A percentile compares a stretch with the other conserved stretches of the same genome.
phyloP scores from a whole-genome alignment of 1,139 yeast species.

The Suhomyces guaymorum region DNA sequence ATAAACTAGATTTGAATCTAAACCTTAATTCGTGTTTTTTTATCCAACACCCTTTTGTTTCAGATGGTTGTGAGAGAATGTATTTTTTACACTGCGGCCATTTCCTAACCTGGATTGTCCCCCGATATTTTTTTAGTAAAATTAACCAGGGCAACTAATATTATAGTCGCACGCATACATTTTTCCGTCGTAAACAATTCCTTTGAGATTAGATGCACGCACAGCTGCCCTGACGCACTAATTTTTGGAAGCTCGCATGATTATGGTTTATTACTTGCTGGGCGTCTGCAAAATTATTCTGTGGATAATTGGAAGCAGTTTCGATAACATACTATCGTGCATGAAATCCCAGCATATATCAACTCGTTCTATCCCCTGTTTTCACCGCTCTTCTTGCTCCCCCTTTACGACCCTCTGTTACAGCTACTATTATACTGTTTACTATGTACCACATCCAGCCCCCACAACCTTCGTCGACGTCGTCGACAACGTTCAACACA shows the following conservation, averaged over 20 bases:
- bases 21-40: neutral
- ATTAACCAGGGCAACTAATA: too few relatives aligned
- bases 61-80: slow-evolving; percentile 1
- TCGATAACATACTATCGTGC: slow-evolving; percentile 5
- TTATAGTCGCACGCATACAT: neutral
- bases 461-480: slow-evolving; percentile 1
- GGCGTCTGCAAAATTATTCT: slow-evolving; percentile 10
- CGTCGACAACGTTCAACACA: neutral
- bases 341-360: slow-evolving; percentile 6
- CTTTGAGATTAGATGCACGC: neutral
- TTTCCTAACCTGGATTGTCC: too few relatives aligned
- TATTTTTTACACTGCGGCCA: too few relatives aligned
- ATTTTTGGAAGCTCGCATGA: slow-evolving; percentile 2
- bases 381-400: neutral
- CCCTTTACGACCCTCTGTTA: neutral
- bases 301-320: slow-evolving; percentile 1
- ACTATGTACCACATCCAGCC: slow-evolving; percentile 4
- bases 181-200: slow-evolving; percentile 7
- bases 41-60: neutral
- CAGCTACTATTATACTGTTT: neutral
- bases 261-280: slow-evolving; percentile 6
- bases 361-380: neutral
- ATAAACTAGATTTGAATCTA: neutral
- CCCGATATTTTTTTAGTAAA: too few relatives aligned
- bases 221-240: neutral